Evolutionary conservation across 2,329 filamentous ascomycete species (phyloP), one percentile per base, ranked within the genome.

Genomic region (Penicillium hesseltinei): DNA sequence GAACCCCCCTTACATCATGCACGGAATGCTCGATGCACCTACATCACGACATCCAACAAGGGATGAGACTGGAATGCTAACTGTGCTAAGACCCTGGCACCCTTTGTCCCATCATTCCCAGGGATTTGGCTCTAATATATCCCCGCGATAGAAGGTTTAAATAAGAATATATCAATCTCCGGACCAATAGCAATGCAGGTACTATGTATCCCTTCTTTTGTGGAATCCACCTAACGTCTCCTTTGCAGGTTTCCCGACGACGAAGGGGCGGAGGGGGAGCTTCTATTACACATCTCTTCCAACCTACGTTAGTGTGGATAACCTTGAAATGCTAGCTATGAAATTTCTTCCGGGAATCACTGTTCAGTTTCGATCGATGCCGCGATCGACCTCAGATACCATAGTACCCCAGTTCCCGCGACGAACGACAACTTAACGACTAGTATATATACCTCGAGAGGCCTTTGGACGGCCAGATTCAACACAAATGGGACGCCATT

Each of bases 401-500:
- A 35, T 11, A 19, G 13, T 17, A 45, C 19, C 10, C 36, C 6
- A 4, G n/a, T 33, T n/a, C 23, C 29, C 23, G 19, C 5, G 27
- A 50, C 15, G 27, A 36, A 21, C 21, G 40, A 11, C 17, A 46
- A 17, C 4, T 3, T 21, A 17, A 4, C 23, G 17, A 27, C 33
- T 21, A 36, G 19, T 21, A 25, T n/a, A 38, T 44, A 44, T 13
- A 35, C 21, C 10, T 11, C 13, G 3, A 29, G 5, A 8, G 11
- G 31, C 5, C 31, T 36, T n/a, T 23, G 5, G 4, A 17, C n/a
- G 1, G 15, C 11, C 5, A 27, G 0, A 0, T 25, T 25, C 48
- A 43, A 19, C 17, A 11, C 58, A 58, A 66, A 66, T 66, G 64
- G 59, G 62, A 49, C 60, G 39, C 8, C 51, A 43, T 6, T 51